Evolutionary conservation across 2,329 filamentous ascomycete species (phyloP).

Genomic region (Paraconiothyrium sp.): DNA sequence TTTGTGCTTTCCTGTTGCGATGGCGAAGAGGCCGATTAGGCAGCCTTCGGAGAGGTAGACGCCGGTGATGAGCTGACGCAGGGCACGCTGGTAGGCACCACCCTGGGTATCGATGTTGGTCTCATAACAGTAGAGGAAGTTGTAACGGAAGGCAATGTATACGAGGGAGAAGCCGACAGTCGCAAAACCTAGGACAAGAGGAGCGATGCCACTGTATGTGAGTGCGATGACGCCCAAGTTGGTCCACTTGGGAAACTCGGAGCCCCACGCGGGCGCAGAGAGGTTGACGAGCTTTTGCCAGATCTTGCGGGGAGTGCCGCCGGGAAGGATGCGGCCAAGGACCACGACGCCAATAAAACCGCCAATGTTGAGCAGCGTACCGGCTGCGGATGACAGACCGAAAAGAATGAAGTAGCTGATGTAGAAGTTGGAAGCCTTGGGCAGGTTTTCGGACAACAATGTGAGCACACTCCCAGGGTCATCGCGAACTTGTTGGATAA

Average conservation of each 20-base stretch:
- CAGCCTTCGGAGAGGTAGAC: slow-evolving; percentile 60
- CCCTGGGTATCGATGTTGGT: slow-evolving; percentile 59
- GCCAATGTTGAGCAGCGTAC: slow-evolving; percentile 75
- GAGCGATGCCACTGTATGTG: slow-evolving; percentile 60
- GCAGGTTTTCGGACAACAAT: slow-evolving; percentile 77
- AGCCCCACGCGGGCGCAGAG: slow-evolving; percentile 55
- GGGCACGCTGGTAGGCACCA: slow-evolving; percentile 56
- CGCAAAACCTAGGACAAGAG: slow-evolving; percentile 58
- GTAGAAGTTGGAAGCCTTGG: slow-evolving; percentile 92
- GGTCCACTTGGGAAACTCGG: slow-evolving; percentile 58
- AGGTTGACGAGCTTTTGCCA: slow-evolving; percentile 56
- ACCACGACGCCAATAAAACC: slow-evolving; percentile 85
- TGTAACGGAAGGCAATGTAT: slow-evolving; percentile 60
- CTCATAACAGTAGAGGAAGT: slow-evolving; percentile 60
- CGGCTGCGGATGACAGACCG: slow-evolving; percentile 59
- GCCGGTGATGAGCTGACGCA: slow-evolving; percentile 58
- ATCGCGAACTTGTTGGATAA: slow-evolving; percentile 63
- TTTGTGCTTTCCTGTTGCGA: slow-evolving; percentile 45
- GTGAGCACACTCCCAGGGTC: slow-evolving; percentile 69
- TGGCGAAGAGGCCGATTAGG: slow-evolving; percentile 58
- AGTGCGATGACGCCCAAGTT: slow-evolving; percentile 57
- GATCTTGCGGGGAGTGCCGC: slow-evolving; percentile 58
- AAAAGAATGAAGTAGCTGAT: slow-evolving; percentile 94
- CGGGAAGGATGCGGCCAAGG: slow-evolving; percentile 70
- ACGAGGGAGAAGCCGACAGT: slow-evolving; percentile 55